Evolutionary conservation across 2,329 filamentous ascomycete genomes (phyloP).

Genomic region (Phialocephala sp.): DNA sequence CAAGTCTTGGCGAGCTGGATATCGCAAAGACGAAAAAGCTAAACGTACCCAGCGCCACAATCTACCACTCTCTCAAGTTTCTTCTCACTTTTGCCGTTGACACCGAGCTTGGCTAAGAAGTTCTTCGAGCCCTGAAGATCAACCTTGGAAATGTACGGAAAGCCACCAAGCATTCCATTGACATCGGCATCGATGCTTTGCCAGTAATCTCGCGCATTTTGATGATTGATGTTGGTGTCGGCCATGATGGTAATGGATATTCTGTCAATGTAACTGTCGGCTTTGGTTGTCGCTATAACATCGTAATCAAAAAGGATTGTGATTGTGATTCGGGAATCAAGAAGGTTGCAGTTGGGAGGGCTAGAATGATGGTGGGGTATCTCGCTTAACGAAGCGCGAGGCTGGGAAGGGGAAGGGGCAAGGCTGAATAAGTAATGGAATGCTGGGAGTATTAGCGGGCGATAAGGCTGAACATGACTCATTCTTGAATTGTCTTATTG

Average conservation of each 20-base stretch:
- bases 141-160: constrained; percentile 68
- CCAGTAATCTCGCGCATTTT: constrained; percentile 52
- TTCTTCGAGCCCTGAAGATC: constrained; percentile 74
- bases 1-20: not conserved
- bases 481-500: not conserved
- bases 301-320: not conserved
- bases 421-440: not conserved
- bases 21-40: not conserved
- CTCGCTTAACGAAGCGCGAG: constrained; percentile 13
- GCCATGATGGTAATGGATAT: constrained; percentile 30
- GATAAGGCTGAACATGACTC: too few relatives aligned
- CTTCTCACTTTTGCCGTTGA: constrained; percentile 42
- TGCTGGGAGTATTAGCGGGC: not conserved
- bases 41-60: constrained; percentile 47
- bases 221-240: constrained; percentile 41
- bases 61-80: constrained; percentile 45
- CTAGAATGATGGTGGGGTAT: constrained; percentile 1
- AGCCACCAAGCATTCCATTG: constrained; percentile 83
- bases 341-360: not conserved
- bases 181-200: constrained; percentile 56
- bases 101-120: constrained; percentile 71
- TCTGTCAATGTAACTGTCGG: not conserved
- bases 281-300: not conserved
- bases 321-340: not conserved
- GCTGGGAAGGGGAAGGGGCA: not conserved